A percentile compares a stretch with the other conserved stretches of the same genome.
Conservation (phyloP, 2,329 filamentous ascomycete species). For the Juglanconis juglandina region DNA sequence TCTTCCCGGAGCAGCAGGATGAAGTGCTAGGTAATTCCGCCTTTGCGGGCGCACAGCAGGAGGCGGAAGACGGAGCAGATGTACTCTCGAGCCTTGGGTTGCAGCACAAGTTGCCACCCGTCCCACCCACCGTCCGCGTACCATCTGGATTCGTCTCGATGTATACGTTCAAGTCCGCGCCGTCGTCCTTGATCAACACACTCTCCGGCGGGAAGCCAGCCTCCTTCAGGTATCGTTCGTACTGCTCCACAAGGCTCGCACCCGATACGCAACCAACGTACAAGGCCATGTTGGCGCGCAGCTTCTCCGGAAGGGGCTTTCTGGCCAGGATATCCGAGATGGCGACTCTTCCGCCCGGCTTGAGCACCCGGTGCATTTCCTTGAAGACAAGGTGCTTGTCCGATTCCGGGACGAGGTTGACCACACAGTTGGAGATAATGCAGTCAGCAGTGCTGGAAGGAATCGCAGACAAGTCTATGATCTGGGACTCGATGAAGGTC, state of each 20-base stretch:
- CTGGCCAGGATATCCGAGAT: constrained; percentile 57
- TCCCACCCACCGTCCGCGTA: constrained; percentile 13
- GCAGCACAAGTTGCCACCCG: constrained; percentile 21
- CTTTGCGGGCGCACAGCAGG: background rate
- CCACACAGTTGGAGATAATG: constrained; percentile 62
- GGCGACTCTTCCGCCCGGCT: constrained; percentile 54
- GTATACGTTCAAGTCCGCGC: constrained; percentile 47
- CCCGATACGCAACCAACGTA: constrained; percentile 61
- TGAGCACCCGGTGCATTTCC: constrained; percentile 57
- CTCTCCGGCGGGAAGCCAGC: constrained; percentile 49
- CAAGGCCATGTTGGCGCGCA: constrained; percentile 47
- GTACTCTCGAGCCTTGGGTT: constrained; percentile 10
- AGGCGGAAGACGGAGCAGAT: constrained; percentile 6
- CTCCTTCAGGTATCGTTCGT: constrained; percentile 46
- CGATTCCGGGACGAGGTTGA: constrained; percentile 52
- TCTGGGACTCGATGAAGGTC: constrained; percentile 47
- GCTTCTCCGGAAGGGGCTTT: constrained; percentile 42
- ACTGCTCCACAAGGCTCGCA: constrained; percentile 49
- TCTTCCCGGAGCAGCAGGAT: too few relatives aligned
- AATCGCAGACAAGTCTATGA: constrained; percentile 48
- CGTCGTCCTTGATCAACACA: constrained; percentile 41
- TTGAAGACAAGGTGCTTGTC: constrained; percentile 54
- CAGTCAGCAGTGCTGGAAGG: constrained; percentile 43
- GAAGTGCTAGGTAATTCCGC: too few relatives aligned
- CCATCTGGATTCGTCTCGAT: constrained; percentile 29